A percentile compares a stretch with the other conserved stretches of the same genome.
Conservation (phyloP, 441 rosid species). For the Eruca vesicaria region DNA sequence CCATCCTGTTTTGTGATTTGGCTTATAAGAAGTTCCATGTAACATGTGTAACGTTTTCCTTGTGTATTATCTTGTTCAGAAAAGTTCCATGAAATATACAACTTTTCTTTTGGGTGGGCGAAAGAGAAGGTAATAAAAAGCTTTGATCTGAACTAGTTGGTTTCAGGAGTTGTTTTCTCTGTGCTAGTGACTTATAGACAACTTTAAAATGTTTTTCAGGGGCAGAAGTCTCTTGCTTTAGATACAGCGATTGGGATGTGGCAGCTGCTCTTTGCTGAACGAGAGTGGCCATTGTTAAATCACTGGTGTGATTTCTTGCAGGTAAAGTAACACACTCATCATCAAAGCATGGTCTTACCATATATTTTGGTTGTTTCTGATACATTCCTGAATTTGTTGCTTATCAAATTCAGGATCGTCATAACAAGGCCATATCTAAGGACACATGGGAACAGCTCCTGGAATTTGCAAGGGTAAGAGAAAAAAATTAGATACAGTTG, state of each 20-base stretch:
- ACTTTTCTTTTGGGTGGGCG: slow-evolving; percentile 98
- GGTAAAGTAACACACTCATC: slow-evolving; percentile 40
- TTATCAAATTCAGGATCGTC: slow-evolving; percentile 58
- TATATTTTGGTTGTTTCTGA: slow-evolving; percentile 16
- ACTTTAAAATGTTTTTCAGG: slow-evolving; percentile 48
- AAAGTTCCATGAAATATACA: slow-evolving; percentile 89
- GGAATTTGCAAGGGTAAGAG: slow-evolving; percentile 74
- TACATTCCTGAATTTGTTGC: not conserved
- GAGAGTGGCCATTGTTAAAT: slow-evolving; percentile 77
- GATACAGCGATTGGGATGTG: slow-evolving; percentile 99
- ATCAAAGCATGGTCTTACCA: not conserved
- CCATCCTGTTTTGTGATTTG: not conserved
- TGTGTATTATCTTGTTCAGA: slow-evolving; percentile 49
- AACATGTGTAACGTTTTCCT: slow-evolving; percentile 22
- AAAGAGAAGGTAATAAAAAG: slow-evolving; percentile 75
- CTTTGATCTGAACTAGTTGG: slow-evolving; percentile 2
- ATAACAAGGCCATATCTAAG: slow-evolving; percentile 91
- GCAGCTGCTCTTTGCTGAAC: slow-evolving; percentile 90
- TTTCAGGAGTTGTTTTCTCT: not conserved
- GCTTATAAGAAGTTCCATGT: not conserved
- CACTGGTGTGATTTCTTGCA: slow-evolving; percentile 97
- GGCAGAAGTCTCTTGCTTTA: slow-evolving; percentile 94
- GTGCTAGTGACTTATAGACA: not conserved
- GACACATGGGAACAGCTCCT: slow-evolving; percentile 95
- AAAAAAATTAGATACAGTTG: not conserved